Evolutionary conservation across 805 yeast genomes (phyloP).

Genomic region (Cyberlindnera xylosilytica): DNA sequence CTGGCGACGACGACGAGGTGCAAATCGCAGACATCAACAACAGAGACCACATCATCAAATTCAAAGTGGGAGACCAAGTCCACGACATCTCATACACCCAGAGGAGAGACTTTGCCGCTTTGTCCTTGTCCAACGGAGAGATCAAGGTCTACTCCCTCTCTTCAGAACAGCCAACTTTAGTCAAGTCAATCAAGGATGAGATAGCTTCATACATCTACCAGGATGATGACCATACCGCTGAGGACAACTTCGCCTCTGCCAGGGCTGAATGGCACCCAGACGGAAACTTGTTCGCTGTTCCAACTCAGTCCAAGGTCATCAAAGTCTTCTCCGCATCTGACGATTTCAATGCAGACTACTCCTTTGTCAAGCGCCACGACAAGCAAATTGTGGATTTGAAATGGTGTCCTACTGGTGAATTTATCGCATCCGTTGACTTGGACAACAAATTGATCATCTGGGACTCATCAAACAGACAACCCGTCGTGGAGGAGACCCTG

Average conservation of each 20-base stretch:
- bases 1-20: slow-evolving; percentile 65
- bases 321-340: slow-evolving; percentile 34
- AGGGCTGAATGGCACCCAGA: slow-evolving; percentile 67
- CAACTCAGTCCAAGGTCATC: slow-evolving; percentile 48
- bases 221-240: slow-evolving; percentile 35
- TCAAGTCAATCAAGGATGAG: slow-evolving; percentile 41
- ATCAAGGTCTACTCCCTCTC: slow-evolving; percentile 49
- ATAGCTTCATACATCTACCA: slow-evolving; percentile 38
- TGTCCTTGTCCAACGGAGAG: slow-evolving; percentile 58
- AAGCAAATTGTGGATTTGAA: slow-evolving; percentile 34
- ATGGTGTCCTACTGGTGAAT: slow-evolving; percentile 61
- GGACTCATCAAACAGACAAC: slow-evolving; percentile 41
- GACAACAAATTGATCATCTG: slow-evolving; percentile 53
- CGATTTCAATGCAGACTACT: slow-evolving; percentile 14
- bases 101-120: slow-evolving; percentile 54
- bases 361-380: slow-evolving; percentile 27
- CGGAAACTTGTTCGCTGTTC: slow-evolving; percentile 68
- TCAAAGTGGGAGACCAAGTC: slow-evolving; percentile 50
- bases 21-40: slow-evolving; percentile 42
- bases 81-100: slow-evolving; percentile 53
- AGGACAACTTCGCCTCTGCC: slow-evolving; percentile 45
- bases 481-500: slow-evolving; percentile 31
- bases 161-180: slow-evolving; percentile 51
- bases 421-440: slow-evolving; percentile 56
- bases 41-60: slow-evolving; percentile 25